These are phyloP conservation scores for Phaeosphaeriaceae sp. DNA, from an alignment of 2,329 filamentous ascomycete species.

Conservation along the genomic window DNA sequence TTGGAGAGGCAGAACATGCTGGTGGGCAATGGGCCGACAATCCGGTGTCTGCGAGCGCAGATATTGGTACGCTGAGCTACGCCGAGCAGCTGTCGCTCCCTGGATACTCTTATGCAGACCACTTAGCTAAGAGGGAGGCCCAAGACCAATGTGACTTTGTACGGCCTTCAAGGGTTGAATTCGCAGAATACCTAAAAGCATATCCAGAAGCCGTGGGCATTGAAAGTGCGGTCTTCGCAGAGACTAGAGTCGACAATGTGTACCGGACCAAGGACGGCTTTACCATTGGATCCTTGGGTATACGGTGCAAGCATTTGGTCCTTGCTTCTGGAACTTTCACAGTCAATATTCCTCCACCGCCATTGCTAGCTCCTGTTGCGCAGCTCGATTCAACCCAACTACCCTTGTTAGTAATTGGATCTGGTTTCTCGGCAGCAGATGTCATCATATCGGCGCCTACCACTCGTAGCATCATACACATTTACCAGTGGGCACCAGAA, in stretches of 20 bases:
- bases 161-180: constrained; percentile 60
- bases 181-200: constrained; percentile 61
- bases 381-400: constrained; percentile 26
- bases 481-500: constrained; percentile 66
- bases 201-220: constrained; percentile 63
- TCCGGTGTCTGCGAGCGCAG: constrained; percentile 58
- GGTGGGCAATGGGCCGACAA: constrained; percentile 68
- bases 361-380: constrained; percentile 56
- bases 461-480: constrained; percentile 62
- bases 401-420: constrained; percentile 64
- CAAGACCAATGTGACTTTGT: constrained; percentile 56
- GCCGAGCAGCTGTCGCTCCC: constrained; percentile 67
- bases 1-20: constrained; percentile 58
- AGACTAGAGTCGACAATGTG: constrained; percentile 52
- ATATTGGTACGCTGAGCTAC: constrained; percentile 67
- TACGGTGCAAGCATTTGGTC: constrained; percentile 63
- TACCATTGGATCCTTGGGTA: constrained; percentile 57
- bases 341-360: constrained; percentile 58
- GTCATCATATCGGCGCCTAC: constrained; percentile 62
- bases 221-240: constrained; percentile 53
- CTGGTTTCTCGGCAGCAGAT: constrained; percentile 68
- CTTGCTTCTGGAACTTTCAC: constrained; percentile 67
- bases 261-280: constrained; percentile 56
- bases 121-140: constrained; percentile 54
- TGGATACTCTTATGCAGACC: constrained; percentile 63